Conservation (phyloP, 2,329 filamentous ascomycete species). For the Ophiocordyceps australis region DNA sequence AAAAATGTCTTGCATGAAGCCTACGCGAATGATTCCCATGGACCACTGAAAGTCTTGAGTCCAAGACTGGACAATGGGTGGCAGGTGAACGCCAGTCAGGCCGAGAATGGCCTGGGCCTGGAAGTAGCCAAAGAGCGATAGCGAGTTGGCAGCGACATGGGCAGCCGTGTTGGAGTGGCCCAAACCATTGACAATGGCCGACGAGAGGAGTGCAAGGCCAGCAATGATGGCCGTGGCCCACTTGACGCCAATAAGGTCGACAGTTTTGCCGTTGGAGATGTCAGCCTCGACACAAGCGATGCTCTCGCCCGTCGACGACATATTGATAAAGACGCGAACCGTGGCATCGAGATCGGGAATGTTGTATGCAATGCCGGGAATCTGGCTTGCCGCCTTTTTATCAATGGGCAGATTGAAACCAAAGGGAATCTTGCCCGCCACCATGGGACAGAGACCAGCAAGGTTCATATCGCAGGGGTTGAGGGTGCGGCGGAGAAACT, state of each 20-base stretch:
- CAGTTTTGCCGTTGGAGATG: slow-evolving; percentile 82
- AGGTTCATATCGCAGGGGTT: slow-evolving; percentile 60
- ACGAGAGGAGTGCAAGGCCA: slow-evolving; percentile 65
- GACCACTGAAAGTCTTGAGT: slow-evolving; percentile 98
- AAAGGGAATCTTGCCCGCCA: slow-evolving; percentile 62
- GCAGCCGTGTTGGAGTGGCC: slow-evolving; percentile 89
- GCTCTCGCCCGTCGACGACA: slow-evolving; percentile 37
- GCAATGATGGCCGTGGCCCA: slow-evolving; percentile 83
- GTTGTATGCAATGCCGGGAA: slow-evolving; percentile 74
- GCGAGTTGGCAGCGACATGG: slow-evolving; percentile 81
- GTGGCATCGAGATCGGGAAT: slow-evolving; percentile 84
- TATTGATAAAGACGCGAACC: slow-evolving; percentile 67
- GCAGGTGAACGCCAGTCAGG: slow-evolving; percentile 62
- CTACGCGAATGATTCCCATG: slow-evolving; percentile 81
- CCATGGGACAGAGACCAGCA: slow-evolving; percentile 78
- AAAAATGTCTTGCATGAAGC: slow-evolving; percentile 75
- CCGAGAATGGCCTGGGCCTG: slow-evolving; percentile 86
- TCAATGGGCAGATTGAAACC: slow-evolving; percentile 47
- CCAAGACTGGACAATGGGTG: slow-evolving; percentile 81
- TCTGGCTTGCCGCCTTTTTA: slow-evolving; percentile 35
- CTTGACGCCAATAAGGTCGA: slow-evolving; percentile 73
- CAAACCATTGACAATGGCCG: slow-evolving; percentile 74
- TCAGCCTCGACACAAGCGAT: slow-evolving; percentile 78
- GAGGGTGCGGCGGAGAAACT: slow-evolving; percentile 46
- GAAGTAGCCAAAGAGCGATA: slow-evolving; percentile 91